phyloP scores from a whole-genome alignment of 2,329 filamentous ascomycete species.

The Curvularia verruculosa region DNA sequence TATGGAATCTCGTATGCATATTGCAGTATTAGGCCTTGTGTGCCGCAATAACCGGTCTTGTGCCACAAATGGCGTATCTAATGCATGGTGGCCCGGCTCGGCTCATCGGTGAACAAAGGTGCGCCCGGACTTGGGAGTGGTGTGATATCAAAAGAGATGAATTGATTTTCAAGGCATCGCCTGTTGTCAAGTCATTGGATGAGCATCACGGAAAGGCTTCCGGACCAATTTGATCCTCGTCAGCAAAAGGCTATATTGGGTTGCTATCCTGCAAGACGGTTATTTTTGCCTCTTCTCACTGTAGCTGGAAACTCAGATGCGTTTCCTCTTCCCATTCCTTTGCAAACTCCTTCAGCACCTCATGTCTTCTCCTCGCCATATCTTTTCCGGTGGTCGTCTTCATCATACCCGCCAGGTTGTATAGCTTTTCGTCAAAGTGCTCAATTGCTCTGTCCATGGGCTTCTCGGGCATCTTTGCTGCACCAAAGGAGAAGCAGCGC shows the following conservation, averaged over 20 bases:
- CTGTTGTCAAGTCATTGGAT: not conserved
- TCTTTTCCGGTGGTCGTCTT: constrained; percentile 39
- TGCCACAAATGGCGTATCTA: not conserved
- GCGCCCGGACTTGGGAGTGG: not conserved
- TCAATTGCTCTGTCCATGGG: constrained; percentile 39
- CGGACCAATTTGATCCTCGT: not conserved
- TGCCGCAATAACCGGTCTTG: not conserved
- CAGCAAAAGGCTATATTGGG: not conserved
- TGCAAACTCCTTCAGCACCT: constrained; percentile 24
- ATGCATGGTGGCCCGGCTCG: constrained; percentile 1
- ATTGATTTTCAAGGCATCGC: not conserved
- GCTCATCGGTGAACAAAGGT: constrained; percentile 2
- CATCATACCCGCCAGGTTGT: constrained; percentile 44
- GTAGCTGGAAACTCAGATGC: constrained; percentile 23
- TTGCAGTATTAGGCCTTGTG: not conserved
- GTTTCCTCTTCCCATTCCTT: constrained; percentile 23
- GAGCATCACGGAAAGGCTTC: not conserved
- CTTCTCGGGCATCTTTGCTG: constrained; percentile 46
- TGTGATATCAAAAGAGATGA: not conserved
- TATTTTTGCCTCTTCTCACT: not conserved
- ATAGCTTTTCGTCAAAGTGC: constrained; percentile 47
- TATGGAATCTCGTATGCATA: not conserved
- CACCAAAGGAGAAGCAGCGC: constrained; percentile 77
- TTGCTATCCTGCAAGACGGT: not conserved
- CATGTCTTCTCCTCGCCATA: constrained; percentile 25